Evolutionary conservation across 495 filamentous ascomycete genomes (phyloP).

Genomic region (Hypoxylon rickii): DNA sequence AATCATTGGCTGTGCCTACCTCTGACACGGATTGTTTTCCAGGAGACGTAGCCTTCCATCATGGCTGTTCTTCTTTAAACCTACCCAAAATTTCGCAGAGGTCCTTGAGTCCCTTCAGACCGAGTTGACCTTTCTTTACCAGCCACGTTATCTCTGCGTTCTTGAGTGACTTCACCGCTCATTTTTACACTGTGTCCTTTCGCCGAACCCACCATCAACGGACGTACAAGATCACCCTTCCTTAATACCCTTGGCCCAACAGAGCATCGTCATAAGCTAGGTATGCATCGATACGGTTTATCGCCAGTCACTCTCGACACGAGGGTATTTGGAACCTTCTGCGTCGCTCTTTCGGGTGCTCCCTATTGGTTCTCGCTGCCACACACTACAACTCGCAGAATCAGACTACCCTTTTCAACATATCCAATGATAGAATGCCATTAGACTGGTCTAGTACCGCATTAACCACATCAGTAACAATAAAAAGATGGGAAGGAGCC

Average conservation of each 20-base stretch:
- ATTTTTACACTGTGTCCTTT: not conserved
- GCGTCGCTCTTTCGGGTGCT: conserved; percentile 1
- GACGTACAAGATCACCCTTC: not conserved
- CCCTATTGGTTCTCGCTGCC: not conserved
- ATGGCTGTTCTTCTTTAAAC: not conserved
- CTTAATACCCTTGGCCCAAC: not conserved
- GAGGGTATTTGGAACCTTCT: not conserved
- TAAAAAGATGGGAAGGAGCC: conserved; percentile 2
- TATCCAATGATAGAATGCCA: too few species aligned
- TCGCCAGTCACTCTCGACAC: not conserved
- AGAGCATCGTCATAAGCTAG: not conserved
- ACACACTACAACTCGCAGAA: not conserved
- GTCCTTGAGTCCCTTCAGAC: not conserved
- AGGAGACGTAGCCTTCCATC: not conserved
- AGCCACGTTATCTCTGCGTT: not conserved
- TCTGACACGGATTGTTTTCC: not conserved
- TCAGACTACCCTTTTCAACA: not conserved
- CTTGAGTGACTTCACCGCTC: not conserved
- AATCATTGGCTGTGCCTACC: too few species aligned
- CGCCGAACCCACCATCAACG: not conserved
- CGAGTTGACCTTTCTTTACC: not conserved
- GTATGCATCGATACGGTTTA: not conserved
- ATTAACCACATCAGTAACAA: not conserved
- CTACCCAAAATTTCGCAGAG: not conserved
- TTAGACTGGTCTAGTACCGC: not conserved